Percentiles rank a stretch among this genome's conserved stretches.
These are phyloP conservation scores for Kuraishia capsulata DNA, from an alignment of 805 yeast genomes.

Conservation along the genomic window DNA sequence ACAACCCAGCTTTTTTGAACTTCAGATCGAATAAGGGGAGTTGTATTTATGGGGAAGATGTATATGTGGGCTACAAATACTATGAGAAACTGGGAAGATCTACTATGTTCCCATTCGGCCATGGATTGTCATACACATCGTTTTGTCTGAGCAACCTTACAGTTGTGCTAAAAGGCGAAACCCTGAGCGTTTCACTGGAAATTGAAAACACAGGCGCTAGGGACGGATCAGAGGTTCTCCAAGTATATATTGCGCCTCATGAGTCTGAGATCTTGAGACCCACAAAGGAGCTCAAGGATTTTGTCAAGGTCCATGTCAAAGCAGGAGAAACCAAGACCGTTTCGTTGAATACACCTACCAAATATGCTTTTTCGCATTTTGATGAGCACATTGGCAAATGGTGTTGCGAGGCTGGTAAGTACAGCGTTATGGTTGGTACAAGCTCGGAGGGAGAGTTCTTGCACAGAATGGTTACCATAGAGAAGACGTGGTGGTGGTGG, in stretches of 20 bases:
- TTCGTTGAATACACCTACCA: slow-evolving; percentile 27
- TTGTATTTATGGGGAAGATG: slow-evolving; percentile 34
- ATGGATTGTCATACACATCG: slow-evolving; percentile 30
- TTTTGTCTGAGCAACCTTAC: slow-evolving; percentile 32
- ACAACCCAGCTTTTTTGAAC: slow-evolving; percentile 27
- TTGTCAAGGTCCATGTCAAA: slow-evolving; percentile 35
- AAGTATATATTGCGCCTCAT: slow-evolving; percentile 33
- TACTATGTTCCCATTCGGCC: slow-evolving; percentile 34
- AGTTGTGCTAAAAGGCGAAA: slow-evolving; percentile 17
- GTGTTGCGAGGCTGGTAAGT: slow-evolving; percentile 42
- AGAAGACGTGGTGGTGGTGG: not conserved
- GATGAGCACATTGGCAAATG: slow-evolving; percentile 39
- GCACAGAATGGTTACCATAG: not conserved
- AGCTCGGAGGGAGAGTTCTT: slow-evolving; percentile 1
- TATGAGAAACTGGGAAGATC: slow-evolving; percentile 27
- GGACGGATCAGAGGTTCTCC: slow-evolving; percentile 46
- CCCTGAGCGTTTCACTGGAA: slow-evolving; percentile 21
- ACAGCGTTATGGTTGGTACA: slow-evolving; percentile 37
- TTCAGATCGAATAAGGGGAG: slow-evolving; percentile 25
- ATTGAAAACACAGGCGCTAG: slow-evolving; percentile 36
- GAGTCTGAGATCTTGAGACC: slow-evolving; percentile 37
- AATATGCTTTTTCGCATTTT: slow-evolving; percentile 47
- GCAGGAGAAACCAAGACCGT: slow-evolving; percentile 35
- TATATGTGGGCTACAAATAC: slow-evolving; percentile 33
- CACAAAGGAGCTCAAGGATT: slow-evolving; percentile 51